phyloP scores from a whole-genome alignment of 176 grass and related monocot species.

The Oropetium thomaeum region DNA sequence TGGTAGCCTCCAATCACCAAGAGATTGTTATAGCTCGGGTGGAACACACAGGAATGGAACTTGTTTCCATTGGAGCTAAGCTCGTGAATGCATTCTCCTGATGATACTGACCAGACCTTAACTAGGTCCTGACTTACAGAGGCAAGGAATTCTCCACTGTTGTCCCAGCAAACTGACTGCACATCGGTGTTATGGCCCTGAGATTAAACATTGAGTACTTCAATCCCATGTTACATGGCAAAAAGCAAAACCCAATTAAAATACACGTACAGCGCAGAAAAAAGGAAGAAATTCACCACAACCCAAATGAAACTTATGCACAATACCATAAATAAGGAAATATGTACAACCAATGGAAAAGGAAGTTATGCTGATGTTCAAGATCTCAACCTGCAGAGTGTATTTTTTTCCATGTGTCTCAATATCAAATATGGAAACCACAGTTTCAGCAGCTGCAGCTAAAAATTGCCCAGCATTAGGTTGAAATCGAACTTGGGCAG shows the following conservation, averaged over 20 bases:
- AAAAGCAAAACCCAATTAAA: not conserved
- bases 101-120: conserved; percentile 84
- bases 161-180: conserved; percentile 97
- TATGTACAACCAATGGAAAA: not conserved
- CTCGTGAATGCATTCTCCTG: conserved; percentile 90
- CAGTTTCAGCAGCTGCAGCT: conserved; percentile 72
- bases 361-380: conserved; percentile 1
- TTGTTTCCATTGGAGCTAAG: conserved; percentile 92
- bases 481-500: conserved; percentile 92
- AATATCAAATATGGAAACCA: conserved; percentile 79
- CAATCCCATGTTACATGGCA: conserved; percentile 1
- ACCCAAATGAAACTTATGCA: not conserved
- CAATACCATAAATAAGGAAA: not conserved
- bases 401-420: conserved; percentile 70
- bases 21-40: conserved; percentile 76
- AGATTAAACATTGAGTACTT: conserved; percentile 34
- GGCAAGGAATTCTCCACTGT: conserved; percentile 73
- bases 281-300: not conserved
- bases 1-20: conserved; percentile 93
- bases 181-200: conserved; percentile 78
- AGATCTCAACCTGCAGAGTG: conserved; percentile 59
- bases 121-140: conserved; percentile 96
- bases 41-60: conserved; percentile 96
- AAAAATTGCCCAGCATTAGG: conserved; percentile 71
- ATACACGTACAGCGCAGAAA: not conserved